Conservation (phyloP, 768 basidiomycete genomes). For the Psilocybe cyanescens region DNA sequence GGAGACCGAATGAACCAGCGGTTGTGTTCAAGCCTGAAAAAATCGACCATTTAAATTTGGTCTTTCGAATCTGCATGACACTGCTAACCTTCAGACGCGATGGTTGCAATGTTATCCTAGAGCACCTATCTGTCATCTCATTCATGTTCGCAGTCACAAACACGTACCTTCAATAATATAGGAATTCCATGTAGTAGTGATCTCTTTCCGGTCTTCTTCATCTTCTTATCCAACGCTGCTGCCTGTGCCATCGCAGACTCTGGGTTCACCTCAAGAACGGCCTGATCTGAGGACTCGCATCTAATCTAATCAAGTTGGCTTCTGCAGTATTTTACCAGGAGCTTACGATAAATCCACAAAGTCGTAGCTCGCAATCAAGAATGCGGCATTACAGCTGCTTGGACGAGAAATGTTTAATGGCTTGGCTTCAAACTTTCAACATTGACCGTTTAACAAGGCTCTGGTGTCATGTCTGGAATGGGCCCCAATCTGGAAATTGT, state of each 20-base stretch:
- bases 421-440: too few species aligned
- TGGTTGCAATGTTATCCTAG: constrained; percentile 52
- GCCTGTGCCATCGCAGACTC: constrained; percentile 52
- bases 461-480: too few species aligned
- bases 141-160: not conserved
- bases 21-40: constrained; percentile 48
- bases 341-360: too few species aligned
- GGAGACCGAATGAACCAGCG: constrained; percentile 45
- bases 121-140: not conserved
- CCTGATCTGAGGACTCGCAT: constrained; percentile 29
- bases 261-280: constrained; percentile 61
- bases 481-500: too few species aligned
- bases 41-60: not conserved
- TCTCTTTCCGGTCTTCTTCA: constrained; percentile 43
- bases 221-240: constrained; percentile 49
- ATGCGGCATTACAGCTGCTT: too few species aligned
- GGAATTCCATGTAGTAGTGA: constrained; percentile 59
- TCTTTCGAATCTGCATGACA: not conserved
- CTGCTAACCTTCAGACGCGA: constrained; percentile 43
- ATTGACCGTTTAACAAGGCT: too few species aligned
- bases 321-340: too few species aligned
- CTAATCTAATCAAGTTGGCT: too few species aligned
- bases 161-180: constrained; percentile 49
- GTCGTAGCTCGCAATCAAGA: too few species aligned
- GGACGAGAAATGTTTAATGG: too few species aligned